Conservation (phyloP, 2,329 filamentous ascomycete species). For the Cladophialophora bantiana region DNA sequence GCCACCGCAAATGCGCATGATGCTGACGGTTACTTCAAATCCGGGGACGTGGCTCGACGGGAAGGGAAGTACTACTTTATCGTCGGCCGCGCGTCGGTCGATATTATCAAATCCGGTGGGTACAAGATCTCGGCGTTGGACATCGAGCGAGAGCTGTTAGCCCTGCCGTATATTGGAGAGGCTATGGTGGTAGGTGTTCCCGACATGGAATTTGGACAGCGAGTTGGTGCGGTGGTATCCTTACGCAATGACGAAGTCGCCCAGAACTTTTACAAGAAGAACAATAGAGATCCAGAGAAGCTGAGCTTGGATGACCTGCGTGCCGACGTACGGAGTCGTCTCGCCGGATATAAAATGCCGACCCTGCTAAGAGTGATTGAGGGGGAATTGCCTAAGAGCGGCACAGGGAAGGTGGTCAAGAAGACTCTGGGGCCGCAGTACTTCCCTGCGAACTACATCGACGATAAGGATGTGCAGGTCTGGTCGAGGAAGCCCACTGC, state of each 20-base stretch:
- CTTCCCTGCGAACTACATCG: constrained; percentile 47
- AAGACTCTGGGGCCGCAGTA: constrained; percentile 52
- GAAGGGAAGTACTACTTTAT: constrained; percentile 53
- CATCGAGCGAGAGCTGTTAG: constrained; percentile 57
- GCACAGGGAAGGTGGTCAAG: constrained; percentile 60
- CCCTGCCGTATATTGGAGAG: constrained; percentile 55
- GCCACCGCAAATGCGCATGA: constrained; percentile 39
- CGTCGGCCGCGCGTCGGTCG: constrained; percentile 55
- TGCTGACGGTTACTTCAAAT: constrained; percentile 52
- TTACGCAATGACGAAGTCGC: constrained; percentile 37
- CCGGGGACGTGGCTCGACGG: constrained; percentile 47
- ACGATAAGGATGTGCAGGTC: constrained; percentile 43
- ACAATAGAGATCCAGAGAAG: constrained; percentile 22
- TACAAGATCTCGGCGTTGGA: constrained; percentile 61
- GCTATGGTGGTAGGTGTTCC: constrained; percentile 58
- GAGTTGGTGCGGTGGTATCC: constrained; percentile 54
- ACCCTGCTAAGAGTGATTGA: constrained; percentile 55
- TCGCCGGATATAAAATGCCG: constrained; percentile 59
- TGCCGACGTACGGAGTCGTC: constrained; percentile 52
- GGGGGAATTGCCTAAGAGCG: constrained; percentile 57
- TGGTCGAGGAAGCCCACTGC: constrained; percentile 39
- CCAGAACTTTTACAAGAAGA: constrained; percentile 35
- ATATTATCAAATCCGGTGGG: constrained; percentile 60
- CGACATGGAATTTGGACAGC: constrained; percentile 58
- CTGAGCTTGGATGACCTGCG: constrained; percentile 53